Evolutionary conservation across 176 grass and related monocot species (phyloP), one percentile per base, ranked within the genome.

Genomic region (Aegilops umbellulata): DNA sequence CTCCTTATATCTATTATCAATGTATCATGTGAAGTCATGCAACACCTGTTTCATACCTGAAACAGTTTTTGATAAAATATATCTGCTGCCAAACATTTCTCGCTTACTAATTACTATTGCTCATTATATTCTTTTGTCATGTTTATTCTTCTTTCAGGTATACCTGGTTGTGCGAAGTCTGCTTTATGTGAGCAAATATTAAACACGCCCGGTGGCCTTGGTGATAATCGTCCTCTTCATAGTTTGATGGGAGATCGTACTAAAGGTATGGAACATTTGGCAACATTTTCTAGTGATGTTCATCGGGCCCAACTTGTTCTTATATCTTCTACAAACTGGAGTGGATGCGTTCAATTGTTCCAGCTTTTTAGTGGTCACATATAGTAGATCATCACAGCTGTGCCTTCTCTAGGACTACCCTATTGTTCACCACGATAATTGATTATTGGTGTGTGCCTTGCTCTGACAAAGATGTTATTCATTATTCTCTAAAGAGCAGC

Each of bases 81-180:
- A 70, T 82, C 29, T 10, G 17, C 22, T 17, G 46, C 14, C 46
- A 57, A 82, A 38, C 14, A 26, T 72, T 60, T 65, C 49, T 76
- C 6, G 42, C 20, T 81, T 58, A 22, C 10, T 25, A 10, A 11
- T 67, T 68, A 8, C 17, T 60, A 15, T 32, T 68, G 14, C 60
- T 60, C 13, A 47, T 85, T 47, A 70, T 46, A 36, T 80, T 46
- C 32, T 23, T 74, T 17, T 78, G 27, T 74, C 19, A 70, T 78
- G 57, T 24, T 83, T 87, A 65, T 78, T 85, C 19, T 72, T 49
- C 44, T 90, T 85, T 79, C 80, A 98, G 96, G 96, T 83, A 95
- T 98, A 92, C 96, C 96, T 80, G 96, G 96, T 32, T 98, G 96
- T 94, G 96, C 96, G 42, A 98, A 98, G 82, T 98, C 93, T 66